These are phyloP conservation scores for Lactarius tabidus DNA, from an alignment of 768 basidiomycete species.

Conservation along the genomic window DNA sequence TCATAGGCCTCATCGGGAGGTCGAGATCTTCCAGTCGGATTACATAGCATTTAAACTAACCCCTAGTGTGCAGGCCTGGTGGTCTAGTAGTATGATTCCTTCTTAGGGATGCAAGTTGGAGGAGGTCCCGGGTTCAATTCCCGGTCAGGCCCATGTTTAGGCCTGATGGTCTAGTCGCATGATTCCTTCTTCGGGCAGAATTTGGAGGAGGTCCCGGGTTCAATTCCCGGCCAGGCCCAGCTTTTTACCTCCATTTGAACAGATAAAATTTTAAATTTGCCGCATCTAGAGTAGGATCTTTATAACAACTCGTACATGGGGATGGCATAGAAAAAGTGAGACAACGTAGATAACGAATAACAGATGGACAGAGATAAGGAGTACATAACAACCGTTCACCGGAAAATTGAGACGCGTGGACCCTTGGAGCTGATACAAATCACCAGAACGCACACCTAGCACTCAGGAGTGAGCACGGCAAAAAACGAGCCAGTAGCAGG, in stretches of 20 bases:
- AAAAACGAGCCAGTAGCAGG: background rate
- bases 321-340: background rate
- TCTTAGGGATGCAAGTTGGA: slow-evolving; percentile 40
- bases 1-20: background rate
- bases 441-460: slow-evolving; percentile 42
- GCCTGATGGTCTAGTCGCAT: slow-evolving; percentile 26
- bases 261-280: background rate
- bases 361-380: slow-evolving; percentile 15
- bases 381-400: background rate
- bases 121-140: slow-evolving; percentile 90
- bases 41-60: background rate
- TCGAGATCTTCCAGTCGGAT: background rate
- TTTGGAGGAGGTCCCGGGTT: slow-evolving; percentile 83
- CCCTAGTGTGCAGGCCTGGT: slow-evolving; percentile 11
- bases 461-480: background rate
- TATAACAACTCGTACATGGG: background rate
- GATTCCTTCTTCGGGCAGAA: slow-evolving; percentile 26
- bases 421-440: background rate
- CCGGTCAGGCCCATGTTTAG: slow-evolving; percentile 57
- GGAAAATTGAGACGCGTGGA: background rate
- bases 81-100: slow-evolving; percentile 27
- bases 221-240: slow-evolving; percentile 78
- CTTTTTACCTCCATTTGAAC: background rate
- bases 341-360: slow-evolving; percentile 18
- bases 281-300: background rate